A percentile compares a stretch with the other conserved stretches of the same genome.
Evolutionary conservation across 352 stramenopile species (phyloP).

Genomic region (Albugo candida): DNA sequence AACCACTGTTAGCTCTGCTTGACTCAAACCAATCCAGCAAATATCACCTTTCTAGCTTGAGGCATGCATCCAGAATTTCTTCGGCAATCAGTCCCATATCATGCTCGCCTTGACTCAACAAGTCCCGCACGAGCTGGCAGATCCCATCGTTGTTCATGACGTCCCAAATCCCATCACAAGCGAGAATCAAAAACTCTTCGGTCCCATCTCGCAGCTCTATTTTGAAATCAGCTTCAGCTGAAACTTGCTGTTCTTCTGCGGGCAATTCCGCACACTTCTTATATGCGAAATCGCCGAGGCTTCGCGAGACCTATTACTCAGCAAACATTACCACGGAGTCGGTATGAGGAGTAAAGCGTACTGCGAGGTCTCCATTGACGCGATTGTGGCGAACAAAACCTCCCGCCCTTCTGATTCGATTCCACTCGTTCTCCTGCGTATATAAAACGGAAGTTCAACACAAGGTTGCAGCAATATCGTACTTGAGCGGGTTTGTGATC

Average conservation of each 20-base stretch:
- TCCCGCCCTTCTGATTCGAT: slow-evolving; percentile 49
- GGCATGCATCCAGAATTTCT: slow-evolving; percentile 59
- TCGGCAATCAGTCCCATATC: slow-evolving; percentile 58
- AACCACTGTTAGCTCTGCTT: background rate
- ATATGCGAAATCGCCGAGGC: slow-evolving; percentile 64
- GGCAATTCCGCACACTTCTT: slow-evolving; percentile 37
- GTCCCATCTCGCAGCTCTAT: slow-evolving; percentile 51
- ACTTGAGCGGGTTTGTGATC: slow-evolving; percentile 87
- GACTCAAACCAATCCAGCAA: background rate
- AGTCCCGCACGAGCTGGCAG: slow-evolving; percentile 62
- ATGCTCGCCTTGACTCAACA: slow-evolving; percentile 45
- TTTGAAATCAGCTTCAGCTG: slow-evolving; percentile 76
- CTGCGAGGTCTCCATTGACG: slow-evolving; percentile 64
- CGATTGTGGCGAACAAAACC: slow-evolving; percentile 55
- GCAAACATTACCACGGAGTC: background rate
- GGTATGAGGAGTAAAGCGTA: slow-evolving; percentile 10
- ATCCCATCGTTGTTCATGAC: slow-evolving; percentile 84
- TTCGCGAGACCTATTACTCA: slow-evolving; percentile 38
- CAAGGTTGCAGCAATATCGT: slow-evolving; percentile 12
- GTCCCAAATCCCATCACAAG: slow-evolving; percentile 88
- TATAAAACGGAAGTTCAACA: slow-evolving; percentile 11
- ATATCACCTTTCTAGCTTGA: slow-evolving; percentile 37
- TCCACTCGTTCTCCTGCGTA: slow-evolving; percentile 24
- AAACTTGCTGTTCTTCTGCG: slow-evolving; percentile 62
- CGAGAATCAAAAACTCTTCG: slow-evolving; percentile 82